Conservation (phyloP, 805 yeast genomes). For the Yarrowia porcina region DNA sequence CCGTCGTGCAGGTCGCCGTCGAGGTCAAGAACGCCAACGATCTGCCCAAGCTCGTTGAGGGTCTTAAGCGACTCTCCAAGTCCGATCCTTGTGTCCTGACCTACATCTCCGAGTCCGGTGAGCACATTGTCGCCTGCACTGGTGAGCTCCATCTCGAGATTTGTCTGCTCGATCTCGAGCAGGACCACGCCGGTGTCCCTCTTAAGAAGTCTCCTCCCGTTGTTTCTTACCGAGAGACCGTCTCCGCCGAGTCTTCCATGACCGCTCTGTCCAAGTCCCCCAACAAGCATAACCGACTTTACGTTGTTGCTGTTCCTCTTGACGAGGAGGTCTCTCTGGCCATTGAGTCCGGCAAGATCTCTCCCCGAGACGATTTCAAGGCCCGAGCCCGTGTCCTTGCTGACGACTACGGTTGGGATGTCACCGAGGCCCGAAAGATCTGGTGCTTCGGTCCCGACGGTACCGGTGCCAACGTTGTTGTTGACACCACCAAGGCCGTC, state of each 20-base stretch:
- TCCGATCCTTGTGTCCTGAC: conserved; percentile 98
- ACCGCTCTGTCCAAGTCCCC: conserved; percentile 98
- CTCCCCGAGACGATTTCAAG: conserved; percentile 97
- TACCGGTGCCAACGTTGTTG: conserved; percentile 96
- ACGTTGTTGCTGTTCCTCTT: conserved; percentile 94
- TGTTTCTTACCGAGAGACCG: conserved; percentile 98
- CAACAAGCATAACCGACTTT: conserved; percentile 99
- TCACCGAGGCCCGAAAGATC: conserved; percentile 99
- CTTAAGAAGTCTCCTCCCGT: conserved; percentile 96
- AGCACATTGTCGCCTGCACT: conserved; percentile 99
- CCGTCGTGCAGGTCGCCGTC: conserved; percentile 99
- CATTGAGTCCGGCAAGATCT: conserved; percentile 87
- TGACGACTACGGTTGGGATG: conserved; percentile 99
- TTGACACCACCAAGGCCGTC: conserved; percentile 99
- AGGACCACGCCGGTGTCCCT: conserved; percentile 99
- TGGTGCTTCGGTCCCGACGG: conserved; percentile 99
- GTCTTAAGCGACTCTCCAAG: conserved; percentile 99
- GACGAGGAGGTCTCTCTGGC: conserved; percentile 90
- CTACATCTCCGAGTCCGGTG: conserved; percentile 90
- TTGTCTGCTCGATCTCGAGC: conserved; percentile 91
- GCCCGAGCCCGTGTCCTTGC: conserved; percentile 98
- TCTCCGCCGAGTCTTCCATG: conserved; percentile 88
- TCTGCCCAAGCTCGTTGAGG: conserved; percentile 98
- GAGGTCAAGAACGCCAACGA: conserved; percentile 99
- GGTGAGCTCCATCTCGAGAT: conserved; percentile 99